These are phyloP conservation scores for Quercus robur DNA, from an alignment of 306 rosid genomes.

Conservation along the genomic window DNA sequence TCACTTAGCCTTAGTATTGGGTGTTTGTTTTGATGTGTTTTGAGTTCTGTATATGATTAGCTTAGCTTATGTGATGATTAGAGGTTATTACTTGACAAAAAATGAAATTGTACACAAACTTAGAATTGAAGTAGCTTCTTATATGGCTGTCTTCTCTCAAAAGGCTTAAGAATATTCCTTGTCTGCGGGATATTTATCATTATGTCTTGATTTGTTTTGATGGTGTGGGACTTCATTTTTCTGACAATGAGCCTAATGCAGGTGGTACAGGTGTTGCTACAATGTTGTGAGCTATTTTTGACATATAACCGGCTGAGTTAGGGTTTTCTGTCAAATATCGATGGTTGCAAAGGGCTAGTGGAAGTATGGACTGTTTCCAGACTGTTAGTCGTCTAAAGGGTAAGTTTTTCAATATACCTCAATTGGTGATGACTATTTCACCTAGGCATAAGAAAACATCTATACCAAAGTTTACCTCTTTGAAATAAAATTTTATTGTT, in stretches of 20 bases:
- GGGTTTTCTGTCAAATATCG: slow-evolving; percentile 39
- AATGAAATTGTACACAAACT: neutral
- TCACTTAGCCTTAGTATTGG: neutral
- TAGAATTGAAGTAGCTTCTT: neutral
- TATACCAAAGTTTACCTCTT: neutral
- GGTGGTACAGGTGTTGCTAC: slow-evolving; percentile 27
- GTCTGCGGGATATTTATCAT: neutral
- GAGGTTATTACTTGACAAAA: neutral
- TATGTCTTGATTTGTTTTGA: neutral
- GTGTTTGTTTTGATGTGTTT: neutral
- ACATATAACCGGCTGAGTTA: slow-evolving; percentile 21
- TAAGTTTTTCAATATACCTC: slow-evolving; percentile 17
- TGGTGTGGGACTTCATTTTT: neutral
- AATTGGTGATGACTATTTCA: neutral
- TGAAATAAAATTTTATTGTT: neutral
- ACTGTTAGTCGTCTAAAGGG: slow-evolving; percentile 48
- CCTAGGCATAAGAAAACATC: neutral
- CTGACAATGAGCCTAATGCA: slow-evolving; percentile 28
- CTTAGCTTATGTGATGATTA: neutral
- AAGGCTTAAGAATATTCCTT: neutral
- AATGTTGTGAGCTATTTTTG: slow-evolving; percentile 30
- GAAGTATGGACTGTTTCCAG: slow-evolving; percentile 65
- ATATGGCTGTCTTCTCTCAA: neutral
- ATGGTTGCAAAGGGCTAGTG: slow-evolving; percentile 74
- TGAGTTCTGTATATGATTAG: neutral